phyloP scores from a whole-genome alignment of 2,329 filamentous ascomycete species.

The Scedosporium minutisporum region DNA sequence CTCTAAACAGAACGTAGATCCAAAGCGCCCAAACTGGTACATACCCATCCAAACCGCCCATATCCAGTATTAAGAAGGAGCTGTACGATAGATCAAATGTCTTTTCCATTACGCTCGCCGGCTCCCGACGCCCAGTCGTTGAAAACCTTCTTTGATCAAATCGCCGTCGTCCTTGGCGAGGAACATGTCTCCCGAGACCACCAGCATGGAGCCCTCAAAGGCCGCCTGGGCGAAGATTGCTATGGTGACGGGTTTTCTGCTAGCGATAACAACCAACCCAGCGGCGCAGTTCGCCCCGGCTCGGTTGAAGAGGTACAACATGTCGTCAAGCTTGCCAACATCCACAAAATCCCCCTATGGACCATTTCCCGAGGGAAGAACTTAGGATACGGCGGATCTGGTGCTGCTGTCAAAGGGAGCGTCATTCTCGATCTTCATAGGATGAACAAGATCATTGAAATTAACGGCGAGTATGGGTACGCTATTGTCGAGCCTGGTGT shows the following conservation, averaged over 20 bases:
- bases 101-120: too few species aligned
- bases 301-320: neutral
- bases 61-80: too few species aligned
- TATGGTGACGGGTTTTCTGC: neutral
- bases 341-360: neutral
- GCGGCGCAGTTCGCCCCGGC: neutral
- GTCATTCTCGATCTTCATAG: slow-evolving; percentile 31
- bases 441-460: slow-evolving; percentile 32
- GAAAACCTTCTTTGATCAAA: too few species aligned
- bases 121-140: too few species aligned
- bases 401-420: slow-evolving; percentile 23
- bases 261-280: neutral
- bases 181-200: neutral
- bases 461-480: slow-evolving; percentile 30
- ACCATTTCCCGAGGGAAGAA: neutral
- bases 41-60: too few species aligned
- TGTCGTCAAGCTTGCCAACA: neutral
- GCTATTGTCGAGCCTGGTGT: slow-evolving; percentile 36
- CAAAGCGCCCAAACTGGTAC: too few species aligned
- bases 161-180: neutral
- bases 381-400: slow-evolving; percentile 37
- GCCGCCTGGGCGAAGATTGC: neutral
- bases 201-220: neutral
- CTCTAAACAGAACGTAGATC: too few species aligned
- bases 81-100: too few species aligned